Evolutionary conservation across 139 green algal genomes (phyloP), one percentile per base, ranked within the genome.

Genomic region (Tetradesmus obliquus): DNA sequence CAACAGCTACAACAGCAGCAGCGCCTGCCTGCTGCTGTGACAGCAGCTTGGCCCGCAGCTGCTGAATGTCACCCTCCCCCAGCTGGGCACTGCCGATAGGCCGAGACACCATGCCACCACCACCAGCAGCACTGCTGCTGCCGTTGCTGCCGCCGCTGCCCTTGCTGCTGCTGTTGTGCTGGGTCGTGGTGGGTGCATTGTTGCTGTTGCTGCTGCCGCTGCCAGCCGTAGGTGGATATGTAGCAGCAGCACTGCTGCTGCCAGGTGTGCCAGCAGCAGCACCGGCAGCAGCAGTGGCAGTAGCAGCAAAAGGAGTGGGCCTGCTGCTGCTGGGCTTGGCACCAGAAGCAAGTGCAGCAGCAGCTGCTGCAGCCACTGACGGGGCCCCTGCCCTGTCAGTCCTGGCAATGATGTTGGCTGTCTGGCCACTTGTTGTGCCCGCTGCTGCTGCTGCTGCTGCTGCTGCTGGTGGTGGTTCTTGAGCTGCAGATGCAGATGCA

Each of bases 11-110:
- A 45, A 0, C 60, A 71, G 60, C 60, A 71, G 19, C 10, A 19
- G 17, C 19, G 60, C 60, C 60, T 4, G 60, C 6, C 60, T 71
- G 60, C 60, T 71, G 60, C 60, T 71, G 60, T 71, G 60, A 71
- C 8, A 71, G 60, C 60, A 71, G 60, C 32, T 84, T 19, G 13
- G 79, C 79, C 7, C 79, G 17, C 24, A 51, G n/a, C 24, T 84
- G 32, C 54, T 55, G 57, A 32, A 84, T 84, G 79, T 84, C 79
- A 58, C 79, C 79, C 79, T 84, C 79, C 3, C 79, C 79, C 15
- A 84, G 79, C 15, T 24, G 24, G 6, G 15, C 32, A 54, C 24
- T 55, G 24, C 79, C 79, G 8, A 84, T 20, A 2, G 32, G 79
- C 79, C 51, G 5, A 20, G 8, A 71, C 60, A 71, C 60, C 2